Percentiles rank a stretch among this genome's conserved stretches.
Evolutionary conservation across 768 basidiomycete genomes (phyloP).

Genomic region (Chalciporus pseudorubinellus): DNA sequence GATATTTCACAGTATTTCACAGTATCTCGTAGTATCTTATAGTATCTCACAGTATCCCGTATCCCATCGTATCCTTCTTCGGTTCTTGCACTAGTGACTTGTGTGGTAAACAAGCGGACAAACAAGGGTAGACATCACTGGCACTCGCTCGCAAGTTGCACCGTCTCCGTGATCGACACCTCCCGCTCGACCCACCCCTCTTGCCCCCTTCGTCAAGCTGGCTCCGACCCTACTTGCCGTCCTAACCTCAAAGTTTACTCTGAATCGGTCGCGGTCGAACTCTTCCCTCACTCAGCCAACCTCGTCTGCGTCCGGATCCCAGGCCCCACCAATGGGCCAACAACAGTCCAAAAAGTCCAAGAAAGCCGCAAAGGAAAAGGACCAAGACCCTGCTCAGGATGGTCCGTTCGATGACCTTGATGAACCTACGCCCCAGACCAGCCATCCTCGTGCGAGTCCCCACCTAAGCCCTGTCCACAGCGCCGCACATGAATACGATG

Average conservation of each 20-base stretch:
- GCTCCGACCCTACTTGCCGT: slow-evolving; percentile 80
- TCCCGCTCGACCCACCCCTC: background rate
- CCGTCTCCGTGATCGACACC: slow-evolving; percentile 27
- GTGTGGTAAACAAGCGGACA: slow-evolving; percentile 33
- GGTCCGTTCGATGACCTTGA: slow-evolving; percentile 39
- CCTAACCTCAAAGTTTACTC: slow-evolving; percentile 63
- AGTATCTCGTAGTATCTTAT: background rate
- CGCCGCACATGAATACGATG: slow-evolving; percentile 34
- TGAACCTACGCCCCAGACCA: slow-evolving; percentile 38
- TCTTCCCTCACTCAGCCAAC: slow-evolving; percentile 70
- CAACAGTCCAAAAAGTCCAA: slow-evolving; percentile 80
- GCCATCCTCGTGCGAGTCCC: slow-evolving; percentile 46
- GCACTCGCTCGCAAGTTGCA: slow-evolving; percentile 26
- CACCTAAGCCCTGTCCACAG: slow-evolving; percentile 41
- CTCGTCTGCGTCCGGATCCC: slow-evolving; percentile 37
- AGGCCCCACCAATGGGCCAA: slow-evolving; percentile 69
- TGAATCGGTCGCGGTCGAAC: slow-evolving; percentile 70
- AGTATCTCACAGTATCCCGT: background rate
- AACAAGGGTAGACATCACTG: slow-evolving; percentile 28
- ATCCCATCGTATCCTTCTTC: slow-evolving; percentile 19
- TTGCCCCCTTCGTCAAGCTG: slow-evolving; percentile 50
- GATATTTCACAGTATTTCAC: no score
- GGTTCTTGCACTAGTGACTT: background rate
- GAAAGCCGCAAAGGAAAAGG: slow-evolving; percentile 70
- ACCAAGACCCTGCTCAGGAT: slow-evolving; percentile 49